Conservation (phyloP, 1,284 basidiomycete species). For the Tilletia walkeri region DNA sequence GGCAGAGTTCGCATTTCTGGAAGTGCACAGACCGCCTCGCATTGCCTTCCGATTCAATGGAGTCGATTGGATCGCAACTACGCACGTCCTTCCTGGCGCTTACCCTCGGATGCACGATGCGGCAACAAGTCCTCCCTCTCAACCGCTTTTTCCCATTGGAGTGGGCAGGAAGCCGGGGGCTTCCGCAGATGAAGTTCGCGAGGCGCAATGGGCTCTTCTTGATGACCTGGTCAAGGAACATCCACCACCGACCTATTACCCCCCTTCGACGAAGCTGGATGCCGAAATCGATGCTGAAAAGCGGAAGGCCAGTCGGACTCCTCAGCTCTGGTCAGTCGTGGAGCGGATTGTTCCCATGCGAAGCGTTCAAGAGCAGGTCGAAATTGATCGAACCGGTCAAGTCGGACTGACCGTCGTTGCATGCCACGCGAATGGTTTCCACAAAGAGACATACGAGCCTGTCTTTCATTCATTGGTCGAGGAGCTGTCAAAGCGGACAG, state of each 20-base stretch:
- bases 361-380: not conserved
- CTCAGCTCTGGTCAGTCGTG: slow-evolving; percentile 12
- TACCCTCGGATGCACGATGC: slow-evolving; percentile 3
- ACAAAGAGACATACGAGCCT: slow-evolving; percentile 63
- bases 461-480: slow-evolving; percentile 6
- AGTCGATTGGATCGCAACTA: not conserved
- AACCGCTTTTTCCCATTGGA: not conserved
- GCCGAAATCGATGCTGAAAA: slow-evolving; percentile 5
- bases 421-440: slow-evolving; percentile 76
- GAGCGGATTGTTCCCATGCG: slow-evolving; percentile 7
- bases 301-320: not conserved
- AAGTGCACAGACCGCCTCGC: not conserved
- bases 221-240: not conserved
- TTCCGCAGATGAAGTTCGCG: not conserved
- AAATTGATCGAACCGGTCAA: slow-evolving; percentile 23
- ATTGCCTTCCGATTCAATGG: not conserved
- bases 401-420: slow-evolving; percentile 68
- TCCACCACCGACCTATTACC: slow-evolving; percentile 10
- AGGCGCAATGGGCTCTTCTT: not conserved
- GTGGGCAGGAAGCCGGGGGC: not conserved
- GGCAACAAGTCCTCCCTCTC: not conserved
- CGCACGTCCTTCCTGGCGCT: slow-evolving; percentile 7
- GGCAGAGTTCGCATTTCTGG: not conserved
- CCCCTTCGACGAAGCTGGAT: not conserved
- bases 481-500: slow-evolving; percentile 16